Base-by-base conservation (phyloP, 768 basidiomycete genomes). In the Podaxis sp. region DNA sequence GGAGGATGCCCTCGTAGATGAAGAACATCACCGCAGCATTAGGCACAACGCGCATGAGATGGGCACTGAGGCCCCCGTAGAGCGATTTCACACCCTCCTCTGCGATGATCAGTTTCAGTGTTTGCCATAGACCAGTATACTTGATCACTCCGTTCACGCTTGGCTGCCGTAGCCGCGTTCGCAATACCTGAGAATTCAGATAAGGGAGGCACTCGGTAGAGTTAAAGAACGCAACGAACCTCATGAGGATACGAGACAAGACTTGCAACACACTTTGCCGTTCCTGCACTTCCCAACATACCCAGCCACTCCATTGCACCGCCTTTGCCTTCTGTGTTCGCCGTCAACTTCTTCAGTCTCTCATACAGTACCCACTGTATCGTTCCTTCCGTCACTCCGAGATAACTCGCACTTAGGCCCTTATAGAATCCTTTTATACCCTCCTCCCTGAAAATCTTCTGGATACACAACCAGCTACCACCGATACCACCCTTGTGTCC, bases 361-460 rank as follows among this genome's bases (percentile, higher is more conserved):
- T 99, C 97, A 73, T 99, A 99, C 15, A 99, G 77, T 42, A 91
- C 91, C 97, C 97, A 99, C 73, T 98, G 96, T 53, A 99, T 98
- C 19, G 94, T 93, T 2, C 90, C 90, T 74, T 99, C 97, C 22
- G 95, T 92, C 15, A 98, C 96, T 22, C 97, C 97, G 8, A 99
- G 82, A 75, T 96, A 95, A 66, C 92, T 95, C 62, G 97, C 97
- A 67, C 89, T 94, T 44, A 99, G 76, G 1, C 97, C 97, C 75
- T 95, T 94, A 77, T 99, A 99, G 67, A 98, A 92, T 1, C 96
- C 97, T 4, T 82, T 78, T 2, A 95, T 67, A 0, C 97, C 96
- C 71, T 97, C 93, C 60, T 91, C 83, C 51, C 85, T 79, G 67
- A 90, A 73, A 58, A 99, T 97, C 67, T 87, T 76, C 69, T 80